A percentile compares a stretch with the other conserved stretches of the same genome.
Conservation (phyloP, 202 grass and related monocot species). For the Hordeum pubiflorum region DNA sequence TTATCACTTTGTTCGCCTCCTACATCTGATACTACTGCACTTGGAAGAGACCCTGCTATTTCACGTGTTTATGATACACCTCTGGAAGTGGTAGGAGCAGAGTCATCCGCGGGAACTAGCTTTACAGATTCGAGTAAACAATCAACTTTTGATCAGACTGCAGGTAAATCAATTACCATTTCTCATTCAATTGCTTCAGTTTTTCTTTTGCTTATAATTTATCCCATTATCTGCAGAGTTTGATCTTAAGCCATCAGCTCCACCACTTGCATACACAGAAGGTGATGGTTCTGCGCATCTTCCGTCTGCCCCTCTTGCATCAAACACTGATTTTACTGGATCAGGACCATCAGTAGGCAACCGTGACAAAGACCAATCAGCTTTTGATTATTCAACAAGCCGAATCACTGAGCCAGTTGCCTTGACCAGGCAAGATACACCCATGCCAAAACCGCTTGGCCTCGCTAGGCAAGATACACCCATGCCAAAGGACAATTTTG, state of each 20-base stretch:
- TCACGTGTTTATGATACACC: constrained; percentile 43
- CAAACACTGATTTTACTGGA: constrained; percentile 47
- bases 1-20: constrained; percentile 87
- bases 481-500: constrained; percentile 39
- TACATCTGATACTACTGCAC: constrained; percentile 41
- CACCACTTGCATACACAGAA: constrained; percentile 49
- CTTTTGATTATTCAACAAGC: constrained; percentile 40
- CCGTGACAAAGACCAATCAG: constrained; percentile 41
- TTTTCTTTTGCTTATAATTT: constrained; percentile 26
- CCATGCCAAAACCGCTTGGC: constrained; percentile 23
- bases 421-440: constrained; percentile 40
- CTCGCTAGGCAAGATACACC: constrained; percentile 41
- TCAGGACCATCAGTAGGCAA: constrained; percentile 37
- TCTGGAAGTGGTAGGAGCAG: constrained; percentile 38
- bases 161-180: constrained; percentile 27
- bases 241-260: constrained; percentile 69
- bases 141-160: constrained; percentile 22
- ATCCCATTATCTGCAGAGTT: constrained; percentile 39
- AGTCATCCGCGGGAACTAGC: constrained; percentile 32
- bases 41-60: constrained; percentile 59
- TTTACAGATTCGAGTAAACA: constrained; percentile 34
- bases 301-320: constrained; percentile 39
- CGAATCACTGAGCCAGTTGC: constrained; percentile 30
- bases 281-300: constrained; percentile 40
- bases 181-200: constrained; percentile 19